These are phyloP conservation scores for Candida hungchunana DNA, from an alignment of 805 yeast genomes.

Conservation along the genomic window DNA sequence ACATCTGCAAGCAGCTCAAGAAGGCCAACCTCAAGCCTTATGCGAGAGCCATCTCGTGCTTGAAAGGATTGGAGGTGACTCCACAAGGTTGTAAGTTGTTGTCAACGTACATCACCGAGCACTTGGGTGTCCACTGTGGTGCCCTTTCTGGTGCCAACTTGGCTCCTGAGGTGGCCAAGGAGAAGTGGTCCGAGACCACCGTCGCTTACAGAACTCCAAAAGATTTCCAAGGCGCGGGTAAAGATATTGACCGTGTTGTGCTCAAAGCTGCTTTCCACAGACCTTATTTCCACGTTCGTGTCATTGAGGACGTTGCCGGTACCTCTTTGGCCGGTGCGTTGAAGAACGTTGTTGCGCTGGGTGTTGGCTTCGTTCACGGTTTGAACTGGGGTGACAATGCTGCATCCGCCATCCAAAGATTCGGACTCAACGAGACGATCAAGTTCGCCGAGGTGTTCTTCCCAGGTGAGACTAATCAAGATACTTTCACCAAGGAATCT, in stretches of 20 bases:
- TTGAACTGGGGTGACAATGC: conserved; percentile 99
- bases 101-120: conserved; percentile 72
- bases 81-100: conserved; percentile 81
- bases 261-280: conserved; percentile 89
- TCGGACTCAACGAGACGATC: conserved; percentile 88
- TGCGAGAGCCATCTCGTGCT: conserved; percentile 88
- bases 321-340: conserved; percentile 96
- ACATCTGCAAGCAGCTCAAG: conserved; percentile 68
- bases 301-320: conserved; percentile 91
- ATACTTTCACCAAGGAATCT: conserved; percentile 86
- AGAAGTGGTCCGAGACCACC: conserved; percentile 97
- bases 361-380: conserved; percentile 97
- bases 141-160: conserved; percentile 96
- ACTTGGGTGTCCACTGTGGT: conserved; percentile 87
- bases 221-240: conserved; percentile 45
- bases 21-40: conserved; percentile 62
- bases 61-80: conserved; percentile 84
- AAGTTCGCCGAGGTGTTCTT: conserved; percentile 79
- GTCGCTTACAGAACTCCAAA: conserved; percentile 80
- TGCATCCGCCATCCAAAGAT: conserved; percentile 94
- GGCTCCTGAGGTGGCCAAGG: conserved; percentile 94
- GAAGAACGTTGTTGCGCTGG: conserved; percentile 92
- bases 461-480: conserved; percentile 41
- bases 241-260: conserved; percentile 58
- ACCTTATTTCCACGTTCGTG: conserved; percentile 96